Conservation (phyloP, 2,329 filamentous ascomycete genomes). For the Calycina herbarum region DNA sequence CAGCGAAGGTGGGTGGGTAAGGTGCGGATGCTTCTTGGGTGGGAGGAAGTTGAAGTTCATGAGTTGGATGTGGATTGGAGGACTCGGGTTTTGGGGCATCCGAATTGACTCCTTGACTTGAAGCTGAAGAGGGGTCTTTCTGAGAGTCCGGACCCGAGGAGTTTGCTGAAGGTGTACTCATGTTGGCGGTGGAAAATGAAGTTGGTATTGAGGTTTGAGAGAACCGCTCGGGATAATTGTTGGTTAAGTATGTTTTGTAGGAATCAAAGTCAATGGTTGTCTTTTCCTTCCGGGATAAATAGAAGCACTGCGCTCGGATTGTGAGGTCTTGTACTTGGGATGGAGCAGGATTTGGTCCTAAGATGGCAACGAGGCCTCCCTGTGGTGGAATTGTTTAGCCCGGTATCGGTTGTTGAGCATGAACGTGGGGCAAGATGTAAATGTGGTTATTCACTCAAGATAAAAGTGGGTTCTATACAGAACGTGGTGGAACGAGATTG, state of each 20-base stretch:
- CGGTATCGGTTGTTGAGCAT: not conserved
- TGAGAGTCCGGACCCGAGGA: conserved; percentile 8
- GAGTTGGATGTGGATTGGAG: not conserved
- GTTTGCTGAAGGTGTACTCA: conserved; percentile 10
- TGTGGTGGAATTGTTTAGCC: conserved; percentile 28
- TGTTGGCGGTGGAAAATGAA: conserved; percentile 12
- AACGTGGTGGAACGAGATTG: not conserved
- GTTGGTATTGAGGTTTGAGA: not conserved
- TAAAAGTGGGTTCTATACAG: not conserved
- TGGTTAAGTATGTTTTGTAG: conserved; percentile 63
- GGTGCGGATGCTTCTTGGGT: conserved; percentile 47
- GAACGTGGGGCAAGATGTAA: not conserved
- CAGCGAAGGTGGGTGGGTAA: conserved; percentile 80
- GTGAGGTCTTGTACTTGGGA: conserved; percentile 57
- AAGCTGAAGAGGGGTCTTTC: not conserved
- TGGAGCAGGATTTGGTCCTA: conserved; percentile 56
- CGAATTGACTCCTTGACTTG: not conserved
- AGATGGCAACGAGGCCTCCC: conserved; percentile 63
- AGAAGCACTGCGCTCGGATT: conserved; percentile 69
- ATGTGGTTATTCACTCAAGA: not conserved
- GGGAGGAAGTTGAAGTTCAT: conserved; percentile 9
- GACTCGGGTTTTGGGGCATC: not conserved
- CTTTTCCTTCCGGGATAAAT: conserved; percentile 53
- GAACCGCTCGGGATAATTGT: conserved; percentile 16
- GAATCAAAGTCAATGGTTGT: conserved; percentile 62